Evolutionary conservation across 1,139 yeast species (phyloP).

Genomic region (Candida sojae): DNA sequence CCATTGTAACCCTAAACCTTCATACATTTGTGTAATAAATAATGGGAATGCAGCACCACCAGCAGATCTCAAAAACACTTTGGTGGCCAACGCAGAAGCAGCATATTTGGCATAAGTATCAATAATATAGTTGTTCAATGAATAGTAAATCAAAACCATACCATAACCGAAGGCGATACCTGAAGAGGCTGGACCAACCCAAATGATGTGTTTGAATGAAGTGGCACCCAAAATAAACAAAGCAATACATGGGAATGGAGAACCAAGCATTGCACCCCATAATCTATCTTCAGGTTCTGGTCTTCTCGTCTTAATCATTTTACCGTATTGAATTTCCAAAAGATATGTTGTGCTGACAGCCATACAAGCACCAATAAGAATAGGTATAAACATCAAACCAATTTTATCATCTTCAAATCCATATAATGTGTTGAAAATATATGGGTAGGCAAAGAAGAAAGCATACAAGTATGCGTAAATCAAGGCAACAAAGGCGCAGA

Average conservation of each 20-base stretch:
- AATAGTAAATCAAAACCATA: conserved; percentile 85
- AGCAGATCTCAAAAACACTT: conserved; percentile 82
- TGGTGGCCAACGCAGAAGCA: conserved; percentile 90
- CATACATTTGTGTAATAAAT: conserved; percentile 82
- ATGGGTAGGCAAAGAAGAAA: conserved; percentile 89
- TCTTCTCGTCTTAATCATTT: conserved; percentile 52
- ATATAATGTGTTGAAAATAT: conserved; percentile 65
- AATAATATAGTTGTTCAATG: conserved; percentile 84
- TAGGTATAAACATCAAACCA: conserved; percentile 86
- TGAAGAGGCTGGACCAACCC: conserved; percentile 95
- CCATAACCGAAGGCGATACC: conserved; percentile 91
- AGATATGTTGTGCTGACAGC: conserved; percentile 75
- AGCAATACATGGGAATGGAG: conserved; percentile 88
- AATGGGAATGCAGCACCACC: conserved; percentile 93
- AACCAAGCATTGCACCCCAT: conserved; percentile 85
- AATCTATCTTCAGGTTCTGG: conserved; percentile 89
- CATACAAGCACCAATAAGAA: conserved; percentile 76
- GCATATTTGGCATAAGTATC: conserved; percentile 86
- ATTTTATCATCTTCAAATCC: conserved; percentile 67
- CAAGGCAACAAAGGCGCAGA: conserved; percentile 83
- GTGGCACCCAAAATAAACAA: conserved; percentile 90
- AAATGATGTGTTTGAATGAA: conserved; percentile 71
- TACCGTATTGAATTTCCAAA: conserved; percentile 62
- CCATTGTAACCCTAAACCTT: conserved; percentile 74
- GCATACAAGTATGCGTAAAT: conserved; percentile 88